These are phyloP conservation scores for Apiotrichum mycotoxinovorans DNA, from an alignment of 1,284 basidiomycete species.

Conservation along the genomic window DNA sequence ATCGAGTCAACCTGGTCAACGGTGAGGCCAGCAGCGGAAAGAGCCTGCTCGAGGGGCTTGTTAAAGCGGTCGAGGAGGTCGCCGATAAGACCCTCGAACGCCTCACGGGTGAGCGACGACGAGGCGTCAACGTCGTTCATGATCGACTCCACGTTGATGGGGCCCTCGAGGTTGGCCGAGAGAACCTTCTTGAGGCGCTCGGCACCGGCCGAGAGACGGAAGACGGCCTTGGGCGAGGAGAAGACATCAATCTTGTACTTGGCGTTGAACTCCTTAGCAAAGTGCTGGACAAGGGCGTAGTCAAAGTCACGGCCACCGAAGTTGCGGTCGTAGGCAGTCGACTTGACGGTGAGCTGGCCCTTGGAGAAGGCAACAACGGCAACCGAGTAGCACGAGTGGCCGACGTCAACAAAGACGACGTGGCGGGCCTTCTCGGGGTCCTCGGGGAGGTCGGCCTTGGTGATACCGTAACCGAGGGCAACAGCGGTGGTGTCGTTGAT, in stretches of 20 bases:
- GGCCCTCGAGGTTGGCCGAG: slow-evolving; percentile 78
- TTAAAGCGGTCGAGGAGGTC: slow-evolving; percentile 58
- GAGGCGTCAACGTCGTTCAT: slow-evolving; percentile 80
- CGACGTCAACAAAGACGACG: slow-evolving; percentile 87
- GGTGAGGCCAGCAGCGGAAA: slow-evolving; percentile 59
- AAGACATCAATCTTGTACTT: slow-evolving; percentile 96
- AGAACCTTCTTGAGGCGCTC: slow-evolving; percentile 70
- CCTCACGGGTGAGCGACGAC: slow-evolving; percentile 59
- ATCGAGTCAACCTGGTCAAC: slow-evolving; percentile 62
- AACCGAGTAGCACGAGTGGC: slow-evolving; percentile 82
- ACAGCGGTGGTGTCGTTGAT: slow-evolving; percentile 93
- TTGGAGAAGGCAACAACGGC: slow-evolving; percentile 86
- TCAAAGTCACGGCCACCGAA: slow-evolving; percentile 93
- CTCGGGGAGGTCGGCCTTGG: slow-evolving; percentile 83
- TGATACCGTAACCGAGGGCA: slow-evolving; percentile 93
- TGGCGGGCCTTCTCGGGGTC: slow-evolving; percentile 72
- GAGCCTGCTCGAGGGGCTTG: slow-evolving; percentile 58
- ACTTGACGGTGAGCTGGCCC: slow-evolving; percentile 79
- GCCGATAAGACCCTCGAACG: slow-evolving; percentile 58
- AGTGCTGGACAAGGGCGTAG: slow-evolving; percentile 78
- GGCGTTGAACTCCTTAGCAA: slow-evolving; percentile 79
- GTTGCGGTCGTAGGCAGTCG: slow-evolving; percentile 80
- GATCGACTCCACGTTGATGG: slow-evolving; percentile 86
- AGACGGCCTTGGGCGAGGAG: slow-evolving; percentile 80
- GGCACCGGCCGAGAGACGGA: slow-evolving; percentile 78